Evolutionary conservation across 345 rosid species (phyloP), one percentile per base, ranked within the genome.

Genomic region (Carallia pectinifolia): DNA sequence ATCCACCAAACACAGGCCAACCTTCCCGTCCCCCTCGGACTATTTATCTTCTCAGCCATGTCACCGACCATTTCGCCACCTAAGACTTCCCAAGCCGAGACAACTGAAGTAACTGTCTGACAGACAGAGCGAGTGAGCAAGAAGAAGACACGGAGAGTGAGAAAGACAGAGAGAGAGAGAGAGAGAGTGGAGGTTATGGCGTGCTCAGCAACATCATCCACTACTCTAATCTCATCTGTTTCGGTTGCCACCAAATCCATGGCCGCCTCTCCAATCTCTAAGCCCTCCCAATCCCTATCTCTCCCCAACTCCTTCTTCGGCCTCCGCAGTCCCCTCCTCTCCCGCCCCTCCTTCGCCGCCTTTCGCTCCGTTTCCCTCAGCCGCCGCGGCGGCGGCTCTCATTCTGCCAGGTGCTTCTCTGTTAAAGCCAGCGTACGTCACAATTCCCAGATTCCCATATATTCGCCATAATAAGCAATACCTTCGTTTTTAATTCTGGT

Each of bases 401-500:
- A 31, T 48, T 82, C 84, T 56, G 73, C 86, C 19, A 84, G 68
- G 74, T 67, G 87, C 75, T 88, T 94, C 71, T 76, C 78, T 50
- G 86, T 90, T 76, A 87, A 76, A 65, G 90, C 98, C 44, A 61
- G 83, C 48, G 96, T 91, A 79, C 62, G 90, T 71, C 2, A 2
- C 5, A 6, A 12, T 44, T 44, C 50, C 50, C 50, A 3, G 16
- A 44, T 44, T 44, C 48, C 16, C 16, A 10, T 44, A 15, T 4
- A 4, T 44, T 44, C 4, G 5, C 50, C 17, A 44, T 3, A 16
- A 10, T 13, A 44, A 23, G 50, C 50, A 3, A 33, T 33, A 2
- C 34, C 4, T 33, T 33, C 4, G 34, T 33, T 33, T 33, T 33
- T 33, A 33, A 33, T 44, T 44, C 50, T 44, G 50, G 1, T 27